Conservation (phyloP, 768 basidiomycete species). For the Leccinellum rugosiceps region DNA sequence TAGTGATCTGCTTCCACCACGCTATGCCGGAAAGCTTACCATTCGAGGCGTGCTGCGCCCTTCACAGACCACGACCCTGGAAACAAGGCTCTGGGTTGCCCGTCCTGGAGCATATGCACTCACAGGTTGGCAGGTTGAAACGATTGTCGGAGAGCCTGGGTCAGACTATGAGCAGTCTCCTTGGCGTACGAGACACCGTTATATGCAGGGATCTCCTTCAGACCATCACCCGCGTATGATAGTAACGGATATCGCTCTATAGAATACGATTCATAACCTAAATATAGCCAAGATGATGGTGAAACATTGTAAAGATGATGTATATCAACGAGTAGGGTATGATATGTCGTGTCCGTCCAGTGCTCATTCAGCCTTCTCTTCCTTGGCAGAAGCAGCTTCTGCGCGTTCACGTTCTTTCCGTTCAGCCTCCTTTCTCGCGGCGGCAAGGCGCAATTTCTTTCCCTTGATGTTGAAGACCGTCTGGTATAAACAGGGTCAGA, state of each 20-base stretch:
- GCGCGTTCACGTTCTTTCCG: slow-evolving; percentile 35
- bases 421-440: slow-evolving; percentile 46
- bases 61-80: slow-evolving; percentile 39
- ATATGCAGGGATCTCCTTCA: slow-evolving; percentile 36
- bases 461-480: slow-evolving; percentile 73
- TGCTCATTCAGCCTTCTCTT: slow-evolving; percentile 18
- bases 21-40: slow-evolving; percentile 64
- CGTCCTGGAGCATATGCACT: slow-evolving; percentile 65
- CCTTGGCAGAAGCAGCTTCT: slow-evolving; percentile 12
- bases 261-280: slow-evolving; percentile 14
- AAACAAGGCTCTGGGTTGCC: slow-evolving; percentile 55
- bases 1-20: slow-evolving; percentile 47
- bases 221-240: slow-evolving; percentile 33
- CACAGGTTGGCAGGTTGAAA: slow-evolving; percentile 67
- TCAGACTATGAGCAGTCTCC: slow-evolving; percentile 6
- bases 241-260: slow-evolving; percentile 21
- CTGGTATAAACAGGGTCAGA: slow-evolving; percentile 34
- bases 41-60: slow-evolving; percentile 60
- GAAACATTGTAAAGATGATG: not conserved
- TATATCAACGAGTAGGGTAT: slow-evolving; percentile 15
- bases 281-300: not conserved
- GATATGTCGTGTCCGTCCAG: not conserved
- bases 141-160: slow-evolving; percentile 49
- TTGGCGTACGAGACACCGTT: slow-evolving; percentile 39
- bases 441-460: slow-evolving; percentile 59